Conservation (phyloP, 345 rosid species). For the Garcia nutans region DNA sequence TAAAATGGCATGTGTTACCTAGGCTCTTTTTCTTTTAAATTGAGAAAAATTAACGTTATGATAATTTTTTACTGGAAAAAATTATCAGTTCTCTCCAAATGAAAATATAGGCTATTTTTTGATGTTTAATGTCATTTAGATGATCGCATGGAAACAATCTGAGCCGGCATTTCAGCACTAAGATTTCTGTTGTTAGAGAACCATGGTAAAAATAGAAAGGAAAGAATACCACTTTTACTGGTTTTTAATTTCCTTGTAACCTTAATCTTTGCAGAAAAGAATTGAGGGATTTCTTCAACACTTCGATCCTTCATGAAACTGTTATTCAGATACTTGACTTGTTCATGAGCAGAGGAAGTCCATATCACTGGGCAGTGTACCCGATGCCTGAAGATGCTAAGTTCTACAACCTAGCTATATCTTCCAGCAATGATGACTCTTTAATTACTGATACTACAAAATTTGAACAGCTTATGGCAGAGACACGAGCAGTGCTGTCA, state of each 20-base stretch:
- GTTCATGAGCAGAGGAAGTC: constrained; percentile 72
- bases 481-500: constrained; percentile 68
- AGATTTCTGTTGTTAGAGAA: neutral
- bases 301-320: constrained; percentile 49
- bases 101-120: neutral
- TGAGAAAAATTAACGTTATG: neutral
- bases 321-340: constrained; percentile 62
- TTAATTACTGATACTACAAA: constrained; percentile 42
- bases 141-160: neutral
- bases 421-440: constrained; percentile 35
- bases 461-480: constrained; percentile 73
- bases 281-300: constrained; percentile 60
- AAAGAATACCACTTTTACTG: neutral
- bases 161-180: neutral
- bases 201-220: neutral
- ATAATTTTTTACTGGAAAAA: neutral
- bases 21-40: neutral
- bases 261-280: constrained; percentile 61
- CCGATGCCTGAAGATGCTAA: constrained; percentile 65
- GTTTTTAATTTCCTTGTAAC: neutral
- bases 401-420: constrained; percentile 24
- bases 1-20: neutral
- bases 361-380: constrained; percentile 77
- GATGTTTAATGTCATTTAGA: neutral
- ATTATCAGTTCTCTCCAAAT: neutral